Percentiles rank a stretch among this genome's conserved stretches.
phyloP scores from a whole-genome alignment of 2,329 filamentous ascomycete genomes.

The Alternaria postmessia region DNA sequence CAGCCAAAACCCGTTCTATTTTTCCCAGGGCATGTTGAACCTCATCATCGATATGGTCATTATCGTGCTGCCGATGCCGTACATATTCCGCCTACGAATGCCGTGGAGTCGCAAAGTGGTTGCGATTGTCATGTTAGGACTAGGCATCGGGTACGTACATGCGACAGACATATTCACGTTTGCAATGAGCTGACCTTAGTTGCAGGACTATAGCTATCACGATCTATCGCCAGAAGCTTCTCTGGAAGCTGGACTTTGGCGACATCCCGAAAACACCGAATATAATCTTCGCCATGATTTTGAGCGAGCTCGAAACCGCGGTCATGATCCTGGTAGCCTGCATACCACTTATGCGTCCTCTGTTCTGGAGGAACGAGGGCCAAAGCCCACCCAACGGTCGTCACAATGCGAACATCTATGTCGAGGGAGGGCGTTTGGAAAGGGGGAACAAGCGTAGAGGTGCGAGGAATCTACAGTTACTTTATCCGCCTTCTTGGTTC shows the following conservation, averaged over 20 bases:
- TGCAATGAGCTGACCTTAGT: neutral
- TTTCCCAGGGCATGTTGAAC: neutral
- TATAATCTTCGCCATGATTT: constrained; percentile 28
- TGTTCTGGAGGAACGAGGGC: constrained; percentile 2
- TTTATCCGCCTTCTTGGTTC: neutral
- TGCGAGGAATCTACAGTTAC: neutral
- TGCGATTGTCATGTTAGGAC: neutral
- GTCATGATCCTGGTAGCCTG: neutral
- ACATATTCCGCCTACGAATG: neutral
- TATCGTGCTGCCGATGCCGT: neutral
- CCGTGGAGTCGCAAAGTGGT: neutral
- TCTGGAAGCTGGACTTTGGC: constrained; percentile 19
- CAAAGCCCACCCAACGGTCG: neutral
- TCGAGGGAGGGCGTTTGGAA: neutral
- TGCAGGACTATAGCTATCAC: constrained; percentile 34
- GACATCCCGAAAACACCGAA: constrained; percentile 26
- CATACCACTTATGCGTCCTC: constrained; percentile 15
- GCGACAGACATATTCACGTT: neutral
- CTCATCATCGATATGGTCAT: neutral
- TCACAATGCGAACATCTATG: neutral
- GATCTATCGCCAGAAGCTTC: constrained; percentile 30
- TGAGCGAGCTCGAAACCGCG: constrained; percentile 31
- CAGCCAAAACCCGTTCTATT: neutral
- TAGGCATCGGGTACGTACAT: neutral
- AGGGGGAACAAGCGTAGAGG: neutral